Conservation (phyloP, 106 monocot species). For the Acanthochlamys bracteata region DNA sequence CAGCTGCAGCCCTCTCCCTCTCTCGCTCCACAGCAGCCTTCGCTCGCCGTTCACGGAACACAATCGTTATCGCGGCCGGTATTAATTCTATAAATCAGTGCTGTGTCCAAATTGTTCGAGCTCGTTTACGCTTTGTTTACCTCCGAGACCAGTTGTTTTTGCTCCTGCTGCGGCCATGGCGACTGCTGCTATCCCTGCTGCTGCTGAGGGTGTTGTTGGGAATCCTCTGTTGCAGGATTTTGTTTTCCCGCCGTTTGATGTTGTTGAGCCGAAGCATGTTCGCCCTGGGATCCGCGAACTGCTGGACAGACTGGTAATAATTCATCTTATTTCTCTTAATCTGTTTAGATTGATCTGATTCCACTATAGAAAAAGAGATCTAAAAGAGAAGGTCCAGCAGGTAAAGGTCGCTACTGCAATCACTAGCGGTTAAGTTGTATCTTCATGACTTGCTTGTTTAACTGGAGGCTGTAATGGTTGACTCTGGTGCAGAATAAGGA, state of each 20-base stretch:
- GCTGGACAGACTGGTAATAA: conserved; percentile 43
- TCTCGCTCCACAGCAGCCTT: neutral
- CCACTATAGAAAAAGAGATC: neutral
- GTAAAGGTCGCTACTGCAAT: no score
- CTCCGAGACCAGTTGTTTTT: neutral
- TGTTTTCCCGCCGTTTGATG: conserved; percentile 80
- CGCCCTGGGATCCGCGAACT: conserved; percentile 60
- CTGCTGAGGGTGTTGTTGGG: conserved; percentile 13
- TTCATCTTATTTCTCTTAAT: neutral
- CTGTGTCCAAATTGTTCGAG: conserved; percentile 41
- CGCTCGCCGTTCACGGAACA: neutral
- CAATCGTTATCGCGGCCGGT: no score
- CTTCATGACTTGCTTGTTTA: no score
- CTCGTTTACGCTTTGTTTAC: conserved; percentile 34
- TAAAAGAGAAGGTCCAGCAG: neutral
- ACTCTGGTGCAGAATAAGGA: conserved; percentile 53
- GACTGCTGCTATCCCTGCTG: conserved; percentile 3
- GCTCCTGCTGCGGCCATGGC: conserved; percentile 6
- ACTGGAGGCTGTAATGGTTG: neutral
- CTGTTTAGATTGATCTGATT: neutral
- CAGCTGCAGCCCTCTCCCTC: neutral
- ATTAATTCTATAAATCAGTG: conserved; percentile 10
- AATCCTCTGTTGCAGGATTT: conserved; percentile 72
- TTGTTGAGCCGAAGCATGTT: conserved; percentile 69
- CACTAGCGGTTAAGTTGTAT: no score